Evolutionary conservation across 2,329 filamentous ascomycete species (phyloP).

Genomic region (Botryosphaeria dothidea): DNA sequence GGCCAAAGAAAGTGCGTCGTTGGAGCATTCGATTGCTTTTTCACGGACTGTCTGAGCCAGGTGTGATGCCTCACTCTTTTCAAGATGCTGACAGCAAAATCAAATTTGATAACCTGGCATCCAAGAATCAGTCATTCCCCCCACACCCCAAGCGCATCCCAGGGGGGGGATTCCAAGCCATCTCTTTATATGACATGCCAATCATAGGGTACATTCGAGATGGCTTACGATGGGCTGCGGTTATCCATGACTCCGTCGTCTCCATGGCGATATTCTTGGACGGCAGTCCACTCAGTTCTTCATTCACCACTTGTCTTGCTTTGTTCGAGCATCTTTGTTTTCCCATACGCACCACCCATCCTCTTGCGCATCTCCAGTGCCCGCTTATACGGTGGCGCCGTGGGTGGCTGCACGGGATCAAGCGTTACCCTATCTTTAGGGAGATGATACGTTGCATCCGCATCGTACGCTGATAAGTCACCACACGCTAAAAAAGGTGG

Average conservation of each 20-base stretch:
- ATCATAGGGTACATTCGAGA: no score
- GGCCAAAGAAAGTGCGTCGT: no score
- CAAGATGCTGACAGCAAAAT: no score
- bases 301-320: neutral
- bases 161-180: no score
- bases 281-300: neutral
- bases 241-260: neutral
- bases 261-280: neutral
- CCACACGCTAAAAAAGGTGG: conserved; percentile 97
- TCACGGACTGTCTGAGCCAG: no score
- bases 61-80: no score
- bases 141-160: no score
- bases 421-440: conserved; percentile 84
- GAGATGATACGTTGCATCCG: conserved; percentile 89
- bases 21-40: no score
- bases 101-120: no score
- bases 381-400: conserved; percentile 90
- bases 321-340: conserved; percentile 52
- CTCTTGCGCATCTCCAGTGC: conserved; percentile 81
- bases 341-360: conserved; percentile 75
- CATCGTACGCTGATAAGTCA: conserved; percentile 91
- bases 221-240: no score
- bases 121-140: no score
- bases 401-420: conserved; percentile 92
- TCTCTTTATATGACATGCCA: no score